Percentiles rank a stretch among this genome's conserved stretches.
phyloP scores from a whole-genome alignment of 2,329 filamentous ascomycete genomes.

The Verticillium dahliae region DNA sequence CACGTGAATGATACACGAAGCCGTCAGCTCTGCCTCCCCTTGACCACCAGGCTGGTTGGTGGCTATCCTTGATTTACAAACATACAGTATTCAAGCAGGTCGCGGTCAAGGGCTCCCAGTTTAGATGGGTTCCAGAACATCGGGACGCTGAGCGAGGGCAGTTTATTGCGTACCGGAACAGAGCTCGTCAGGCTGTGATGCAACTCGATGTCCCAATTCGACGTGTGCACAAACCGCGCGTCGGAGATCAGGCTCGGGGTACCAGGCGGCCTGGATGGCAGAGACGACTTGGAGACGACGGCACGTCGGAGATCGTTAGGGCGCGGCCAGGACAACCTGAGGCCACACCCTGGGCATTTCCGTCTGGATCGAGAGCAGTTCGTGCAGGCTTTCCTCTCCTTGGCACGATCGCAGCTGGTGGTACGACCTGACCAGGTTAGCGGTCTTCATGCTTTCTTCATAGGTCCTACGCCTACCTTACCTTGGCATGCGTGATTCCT shows the following conservation, averaged over 20 bases:
- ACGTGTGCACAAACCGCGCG: conserved; percentile 11
- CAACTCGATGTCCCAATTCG: conserved; percentile 12
- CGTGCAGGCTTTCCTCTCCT: background rate
- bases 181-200: conserved; percentile 10
- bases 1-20: background rate
- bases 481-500: background rate
- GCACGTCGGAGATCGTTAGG: conserved; percentile 11
- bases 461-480: background rate
- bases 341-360: background rate
- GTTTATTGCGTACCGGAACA: conserved; percentile 9
- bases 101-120: background rate
- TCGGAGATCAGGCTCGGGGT: conserved; percentile 1
- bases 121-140: conserved; percentile 10
- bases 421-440: background rate
- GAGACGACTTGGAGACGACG: conserved; percentile 8
- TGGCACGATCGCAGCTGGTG: background rate
- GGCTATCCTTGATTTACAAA: background rate
- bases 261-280: background rate
- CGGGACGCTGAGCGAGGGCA: conserved; percentile 15
- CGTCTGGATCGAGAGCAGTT: background rate
- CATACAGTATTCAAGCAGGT: conserved; percentile 9
- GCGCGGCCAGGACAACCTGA: conserved; percentile 15
- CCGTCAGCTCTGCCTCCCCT: background rate
- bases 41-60: background rate
- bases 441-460: background rate